Evolutionary conservation across 2,329 filamentous ascomycete species (phyloP).

Genomic region (Penicillium janthinellum): DNA sequence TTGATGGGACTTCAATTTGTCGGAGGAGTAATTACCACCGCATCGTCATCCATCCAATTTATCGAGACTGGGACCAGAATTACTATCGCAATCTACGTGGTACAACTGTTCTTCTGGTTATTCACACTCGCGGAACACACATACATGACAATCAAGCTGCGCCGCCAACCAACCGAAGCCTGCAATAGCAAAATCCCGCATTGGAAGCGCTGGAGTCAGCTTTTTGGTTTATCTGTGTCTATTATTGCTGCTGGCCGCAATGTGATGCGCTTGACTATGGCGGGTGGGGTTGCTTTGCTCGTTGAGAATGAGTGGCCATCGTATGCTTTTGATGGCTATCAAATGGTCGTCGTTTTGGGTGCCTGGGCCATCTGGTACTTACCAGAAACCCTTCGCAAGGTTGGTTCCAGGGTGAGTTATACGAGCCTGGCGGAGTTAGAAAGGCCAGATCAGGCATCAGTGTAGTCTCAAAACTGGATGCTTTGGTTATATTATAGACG

Average conservation of each 20-base stretch:
- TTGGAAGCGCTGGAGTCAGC: constrained; percentile 12
- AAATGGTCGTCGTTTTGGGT: constrained; percentile 11
- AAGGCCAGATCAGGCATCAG: neutral
- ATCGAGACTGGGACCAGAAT: constrained; percentile 1
- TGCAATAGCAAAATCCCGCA: neutral
- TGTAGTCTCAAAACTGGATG: neutral
- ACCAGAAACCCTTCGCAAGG: constrained; percentile 6
- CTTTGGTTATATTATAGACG: neutral
- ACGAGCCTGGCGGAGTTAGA: constrained; percentile 2
- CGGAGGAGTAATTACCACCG: constrained; percentile 4
- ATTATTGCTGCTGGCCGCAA: constrained; percentile 17
- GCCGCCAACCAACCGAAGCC: neutral
- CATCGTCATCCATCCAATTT: neutral
- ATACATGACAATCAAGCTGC: constrained; percentile 8
- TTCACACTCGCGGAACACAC: constrained; percentile 7
- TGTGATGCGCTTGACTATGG: constrained; percentile 15
- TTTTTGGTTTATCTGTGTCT: constrained; percentile 11
- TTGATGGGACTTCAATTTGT: constrained; percentile 5
- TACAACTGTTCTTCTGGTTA: constrained; percentile 10
- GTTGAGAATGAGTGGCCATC: constrained; percentile 14
- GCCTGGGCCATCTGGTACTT: constrained; percentile 17
- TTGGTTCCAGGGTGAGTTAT: neutral
- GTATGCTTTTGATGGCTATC: constrained; percentile 17
- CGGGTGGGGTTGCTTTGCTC: constrained; percentile 12
- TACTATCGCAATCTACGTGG: constrained; percentile 7